phyloP scores from a whole-genome alignment of 202 grass and related monocot species.

The Carex sylvatica region DNA sequence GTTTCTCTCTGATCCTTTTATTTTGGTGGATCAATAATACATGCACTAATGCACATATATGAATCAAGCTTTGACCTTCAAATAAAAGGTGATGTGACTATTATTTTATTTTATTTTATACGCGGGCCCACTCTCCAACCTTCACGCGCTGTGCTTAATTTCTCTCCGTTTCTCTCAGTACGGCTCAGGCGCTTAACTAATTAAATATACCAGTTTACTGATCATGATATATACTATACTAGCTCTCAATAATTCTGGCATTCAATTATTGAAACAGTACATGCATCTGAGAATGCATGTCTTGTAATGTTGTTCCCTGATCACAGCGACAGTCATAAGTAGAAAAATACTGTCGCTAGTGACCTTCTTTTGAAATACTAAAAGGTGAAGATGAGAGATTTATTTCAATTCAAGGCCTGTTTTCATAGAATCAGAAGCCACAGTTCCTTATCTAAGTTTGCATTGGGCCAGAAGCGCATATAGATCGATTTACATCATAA shows the following conservation, averaged over 20 bases:
- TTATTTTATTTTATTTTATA: not conserved
- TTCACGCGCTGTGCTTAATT: not conserved
- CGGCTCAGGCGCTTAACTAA: not conserved
- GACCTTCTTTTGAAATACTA: not conserved
- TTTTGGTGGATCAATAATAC: conserved; percentile 21
- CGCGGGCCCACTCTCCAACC: not conserved
- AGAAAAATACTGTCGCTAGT: not conserved
- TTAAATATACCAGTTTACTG: not conserved
- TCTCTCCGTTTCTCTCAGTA: conserved; percentile 1
- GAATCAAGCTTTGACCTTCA: not conserved
- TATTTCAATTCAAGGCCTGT: too few species aligned
- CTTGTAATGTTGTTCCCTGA: not conserved
- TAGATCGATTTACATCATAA: not conserved
- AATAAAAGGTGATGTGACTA: conserved; percentile 14
- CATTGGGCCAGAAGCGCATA: not conserved
- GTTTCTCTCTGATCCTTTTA: not conserved
- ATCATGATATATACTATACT: not conserved
- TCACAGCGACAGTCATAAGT: not conserved
- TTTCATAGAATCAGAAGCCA: not conserved
- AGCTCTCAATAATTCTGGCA: not conserved
- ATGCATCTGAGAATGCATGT: not conserved
- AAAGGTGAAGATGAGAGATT: too few species aligned
- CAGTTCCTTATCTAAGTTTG: not conserved
- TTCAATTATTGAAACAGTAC: conserved; percentile 8
- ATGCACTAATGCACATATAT: conserved; percentile 20